A percentile compares a stretch with the other conserved stretches of the same genome.
Evolutionary conservation across 1,284 basidiomycete species (phyloP).

Genomic region (Malassezia psittaci): DNA sequence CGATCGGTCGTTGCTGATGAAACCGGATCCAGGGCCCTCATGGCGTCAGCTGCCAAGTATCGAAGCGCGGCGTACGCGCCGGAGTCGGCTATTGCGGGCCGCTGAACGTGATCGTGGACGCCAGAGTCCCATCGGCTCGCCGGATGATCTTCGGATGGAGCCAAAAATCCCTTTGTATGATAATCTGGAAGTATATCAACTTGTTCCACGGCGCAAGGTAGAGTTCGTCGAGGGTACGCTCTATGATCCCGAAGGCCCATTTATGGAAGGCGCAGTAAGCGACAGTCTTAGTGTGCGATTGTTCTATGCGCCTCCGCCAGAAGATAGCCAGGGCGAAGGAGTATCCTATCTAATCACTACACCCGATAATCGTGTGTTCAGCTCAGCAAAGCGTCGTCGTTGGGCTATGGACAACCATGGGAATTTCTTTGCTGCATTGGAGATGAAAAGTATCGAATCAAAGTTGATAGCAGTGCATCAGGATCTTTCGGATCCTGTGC

Average conservation of each 20-base stretch:
- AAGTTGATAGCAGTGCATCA: constrained; percentile 28
- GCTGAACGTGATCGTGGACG: constrained; percentile 3
- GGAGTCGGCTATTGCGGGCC: constrained; percentile 3
- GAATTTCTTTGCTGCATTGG: constrained; percentile 45
- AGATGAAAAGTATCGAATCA: constrained; percentile 43
- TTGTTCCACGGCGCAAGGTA: constrained; percentile 26
- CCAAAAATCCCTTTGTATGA: constrained; percentile 11
- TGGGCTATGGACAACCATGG: constrained; percentile 45
- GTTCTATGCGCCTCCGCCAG: constrained; percentile 19
- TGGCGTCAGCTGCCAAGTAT: constrained; percentile 2
- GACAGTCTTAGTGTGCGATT: constrained; percentile 44
- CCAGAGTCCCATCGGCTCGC: constrained; percentile 1
- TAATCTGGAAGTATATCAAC: constrained; percentile 16
- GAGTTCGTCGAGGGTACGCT: constrained; percentile 41
- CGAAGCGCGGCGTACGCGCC: constrained; percentile 5
- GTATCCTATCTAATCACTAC: constrained; percentile 43
- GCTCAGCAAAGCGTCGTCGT: constrained; percentile 39
- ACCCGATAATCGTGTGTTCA: constrained; percentile 45
- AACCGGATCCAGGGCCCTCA: neutral
- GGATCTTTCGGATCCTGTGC: constrained; percentile 19
- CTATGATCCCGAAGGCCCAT: constrained; percentile 40
- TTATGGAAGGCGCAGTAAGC: constrained; percentile 36
- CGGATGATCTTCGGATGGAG: neutral
- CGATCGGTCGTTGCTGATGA: neutral
- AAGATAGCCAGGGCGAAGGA: neutral